A percentile compares a stretch with the other conserved stretches of the same genome.
These are phyloP conservation scores for Physcomitrium patens DNA, from an alignment of 225 moss, liverwort and hornwort genomes.

Conservation along the genomic window DNA sequence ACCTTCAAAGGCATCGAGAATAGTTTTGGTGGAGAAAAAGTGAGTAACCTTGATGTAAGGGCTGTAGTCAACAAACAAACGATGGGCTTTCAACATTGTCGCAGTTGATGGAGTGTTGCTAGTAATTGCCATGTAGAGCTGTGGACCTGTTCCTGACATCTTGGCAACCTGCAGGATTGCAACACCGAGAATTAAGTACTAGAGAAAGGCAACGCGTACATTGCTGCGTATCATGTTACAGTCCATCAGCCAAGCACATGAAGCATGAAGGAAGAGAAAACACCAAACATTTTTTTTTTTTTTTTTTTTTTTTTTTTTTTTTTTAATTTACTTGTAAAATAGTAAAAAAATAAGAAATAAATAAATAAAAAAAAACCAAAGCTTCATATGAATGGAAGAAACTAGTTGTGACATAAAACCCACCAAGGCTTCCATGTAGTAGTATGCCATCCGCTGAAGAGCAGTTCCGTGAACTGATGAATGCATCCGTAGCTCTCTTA, in stretches of 20 bases:
- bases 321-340: no score
- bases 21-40: slow-evolving; percentile 51
- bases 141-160: slow-evolving; percentile 85
- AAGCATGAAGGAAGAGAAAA: not conserved
- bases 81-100: slow-evolving; percentile 64
- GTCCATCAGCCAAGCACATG: not conserved
- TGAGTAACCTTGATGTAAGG: slow-evolving; percentile 72
- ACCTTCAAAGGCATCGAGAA: slow-evolving; percentile 57
- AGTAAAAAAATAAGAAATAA: no score
- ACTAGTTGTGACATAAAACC: slow-evolving; percentile 8
- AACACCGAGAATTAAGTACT: slow-evolving; percentile 27
- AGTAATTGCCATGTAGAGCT: slow-evolving; percentile 69
- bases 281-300: no score
- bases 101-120: slow-evolving; percentile 57
- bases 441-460: slow-evolving; percentile 71
- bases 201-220: slow-evolving; percentile 16
- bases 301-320: no score
- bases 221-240: not conserved
- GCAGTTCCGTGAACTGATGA: slow-evolving; percentile 71
- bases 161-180: slow-evolving; percentile 44
- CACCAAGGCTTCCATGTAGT: slow-evolving; percentile 75
- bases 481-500: slow-evolving; percentile 58
- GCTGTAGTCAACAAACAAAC: slow-evolving; percentile 63
- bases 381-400: not conserved
- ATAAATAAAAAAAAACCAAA: no score